phyloP scores from a whole-genome alignment of 2,329 filamentous ascomycete genomes.

The Cladophialophora carrionii region DNA sequence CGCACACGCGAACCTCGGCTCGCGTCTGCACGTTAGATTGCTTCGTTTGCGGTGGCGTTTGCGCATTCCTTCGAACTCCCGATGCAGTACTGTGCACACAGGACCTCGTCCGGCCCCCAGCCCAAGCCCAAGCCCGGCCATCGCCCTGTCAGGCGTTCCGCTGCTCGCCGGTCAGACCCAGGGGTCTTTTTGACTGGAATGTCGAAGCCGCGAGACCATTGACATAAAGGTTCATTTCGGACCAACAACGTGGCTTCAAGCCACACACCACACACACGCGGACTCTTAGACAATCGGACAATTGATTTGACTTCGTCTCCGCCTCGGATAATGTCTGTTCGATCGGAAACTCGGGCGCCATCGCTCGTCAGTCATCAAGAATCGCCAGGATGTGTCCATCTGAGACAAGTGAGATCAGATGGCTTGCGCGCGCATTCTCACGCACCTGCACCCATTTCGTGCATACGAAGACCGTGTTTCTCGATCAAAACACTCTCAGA shows the following conservation, averaged over 20 bases:
- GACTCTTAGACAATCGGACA: not conserved
- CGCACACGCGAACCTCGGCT: conserved; percentile 12
- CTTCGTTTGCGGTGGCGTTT: not conserved
- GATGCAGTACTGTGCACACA: not conserved
- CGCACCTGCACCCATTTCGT: too few relatives aligned
- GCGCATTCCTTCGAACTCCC: not conserved
- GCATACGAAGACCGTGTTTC: too few relatives aligned
- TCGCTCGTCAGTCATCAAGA: not conserved
- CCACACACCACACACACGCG: not conserved
- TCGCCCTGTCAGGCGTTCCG: not conserved
- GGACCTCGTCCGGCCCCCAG: not conserved
- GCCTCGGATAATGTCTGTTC: not conserved
- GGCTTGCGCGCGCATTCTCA: not conserved
- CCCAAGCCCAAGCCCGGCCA: not conserved
- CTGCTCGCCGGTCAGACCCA: not conserved
- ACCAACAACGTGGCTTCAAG: conserved; percentile 5
- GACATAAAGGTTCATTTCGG: conserved; percentile 9
- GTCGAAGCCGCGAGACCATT: not conserved
- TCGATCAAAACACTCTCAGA: too few relatives aligned
- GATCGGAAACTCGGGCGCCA: not conserved
- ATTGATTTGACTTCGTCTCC: not conserved
- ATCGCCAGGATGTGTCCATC: too few relatives aligned
- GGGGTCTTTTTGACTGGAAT: not conserved
- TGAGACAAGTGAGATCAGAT: conserved; percentile 6
- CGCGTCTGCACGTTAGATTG: conserved; percentile 6